Conservation (phyloP, 768 basidiomycete species). For the Pleurotus pulmonarius region DNA sequence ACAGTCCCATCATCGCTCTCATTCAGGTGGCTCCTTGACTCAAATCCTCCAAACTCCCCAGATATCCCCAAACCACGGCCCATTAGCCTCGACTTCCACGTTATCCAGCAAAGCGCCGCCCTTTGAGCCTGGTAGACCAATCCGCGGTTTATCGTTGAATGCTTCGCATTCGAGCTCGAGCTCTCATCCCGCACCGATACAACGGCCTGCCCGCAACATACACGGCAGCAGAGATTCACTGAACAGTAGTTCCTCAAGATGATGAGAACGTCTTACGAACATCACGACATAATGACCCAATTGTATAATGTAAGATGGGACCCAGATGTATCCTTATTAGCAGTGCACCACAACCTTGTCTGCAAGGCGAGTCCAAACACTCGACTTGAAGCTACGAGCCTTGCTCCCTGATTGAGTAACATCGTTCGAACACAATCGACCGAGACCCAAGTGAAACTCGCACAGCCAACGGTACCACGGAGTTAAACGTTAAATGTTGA, state of each 20-base stretch:
- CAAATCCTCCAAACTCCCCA: background rate
- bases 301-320: background rate
- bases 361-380: too few species aligned
- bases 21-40: background rate
- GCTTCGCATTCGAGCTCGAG: background rate
- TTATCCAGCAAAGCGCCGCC: conserved; percentile 48
- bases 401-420: too few species aligned
- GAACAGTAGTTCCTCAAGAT: background rate
- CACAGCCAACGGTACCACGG: too few species aligned
- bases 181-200: background rate
- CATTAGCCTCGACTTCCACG: conserved; percentile 21
- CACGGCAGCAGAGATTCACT: conserved; percentile 5
- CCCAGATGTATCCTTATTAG: background rate
- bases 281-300: background rate
- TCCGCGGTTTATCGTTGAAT: background rate
- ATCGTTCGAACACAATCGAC: too few species aligned
- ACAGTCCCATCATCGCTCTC: conserved; percentile 2
- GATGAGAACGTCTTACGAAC: background rate
- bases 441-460: too few species aligned
- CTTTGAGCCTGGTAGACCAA: conserved; percentile 39
- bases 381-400: too few species aligned
- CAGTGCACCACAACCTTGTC: too few species aligned
- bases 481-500: too few species aligned
- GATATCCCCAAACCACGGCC: background rate
- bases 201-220: background rate